These are phyloP conservation scores for Fusarium ambrosium DNA, from an alignment of 2,329 filamentous ascomycete genomes.

Conservation along the genomic window DNA sequence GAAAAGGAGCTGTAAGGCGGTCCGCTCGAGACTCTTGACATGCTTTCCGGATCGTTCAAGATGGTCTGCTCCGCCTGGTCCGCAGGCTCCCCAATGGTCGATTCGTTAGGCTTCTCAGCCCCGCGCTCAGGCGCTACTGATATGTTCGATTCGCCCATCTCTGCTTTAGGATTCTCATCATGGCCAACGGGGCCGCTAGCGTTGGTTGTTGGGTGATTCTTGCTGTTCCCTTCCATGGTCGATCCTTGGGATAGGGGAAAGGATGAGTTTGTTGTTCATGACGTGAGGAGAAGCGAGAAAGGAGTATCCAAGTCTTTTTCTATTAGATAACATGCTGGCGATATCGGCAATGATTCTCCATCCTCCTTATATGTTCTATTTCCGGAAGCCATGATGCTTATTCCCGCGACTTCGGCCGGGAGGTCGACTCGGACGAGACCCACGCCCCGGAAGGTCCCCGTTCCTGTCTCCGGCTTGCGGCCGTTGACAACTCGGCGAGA, in stretches of 20 bases:
- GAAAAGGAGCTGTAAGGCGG: slow-evolving; percentile 50
- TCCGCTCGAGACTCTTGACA: slow-evolving; percentile 38
- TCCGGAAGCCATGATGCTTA: slow-evolving; percentile 31
- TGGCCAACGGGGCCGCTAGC: slow-evolving; percentile 1
- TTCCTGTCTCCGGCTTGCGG: slow-evolving; percentile 23
- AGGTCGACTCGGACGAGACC: slow-evolving; percentile 12
- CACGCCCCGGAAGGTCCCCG: slow-evolving; percentile 22
- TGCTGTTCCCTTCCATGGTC: slow-evolving; percentile 30
- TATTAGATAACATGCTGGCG: slow-evolving; percentile 30
- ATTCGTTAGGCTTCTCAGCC: slow-evolving; percentile 22
- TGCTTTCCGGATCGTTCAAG: slow-evolving; percentile 35
- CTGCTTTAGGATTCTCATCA: slow-evolving; percentile 21
- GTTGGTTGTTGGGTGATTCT: slow-evolving; percentile 12
- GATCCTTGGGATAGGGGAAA: not conserved
- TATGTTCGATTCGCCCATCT: slow-evolving; percentile 15
- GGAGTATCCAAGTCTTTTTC: slow-evolving; percentile 28
- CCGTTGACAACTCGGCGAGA: slow-evolving; percentile 18
- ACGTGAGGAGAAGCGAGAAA: slow-evolving; percentile 9
- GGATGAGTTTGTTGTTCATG: slow-evolving; percentile 9
- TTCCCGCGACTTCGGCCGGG: slow-evolving; percentile 33
- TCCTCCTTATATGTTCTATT: slow-evolving; percentile 33
- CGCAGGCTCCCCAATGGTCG: not conserved
- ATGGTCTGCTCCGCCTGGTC: slow-evolving; percentile 19
- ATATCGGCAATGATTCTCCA: slow-evolving; percentile 38
- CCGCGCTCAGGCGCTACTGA: slow-evolving; percentile 4